These are phyloP conservation scores for Emergomyces africanus DNA, from an alignment of 2,329 filamentous ascomycete species.

Conservation along the genomic window DNA sequence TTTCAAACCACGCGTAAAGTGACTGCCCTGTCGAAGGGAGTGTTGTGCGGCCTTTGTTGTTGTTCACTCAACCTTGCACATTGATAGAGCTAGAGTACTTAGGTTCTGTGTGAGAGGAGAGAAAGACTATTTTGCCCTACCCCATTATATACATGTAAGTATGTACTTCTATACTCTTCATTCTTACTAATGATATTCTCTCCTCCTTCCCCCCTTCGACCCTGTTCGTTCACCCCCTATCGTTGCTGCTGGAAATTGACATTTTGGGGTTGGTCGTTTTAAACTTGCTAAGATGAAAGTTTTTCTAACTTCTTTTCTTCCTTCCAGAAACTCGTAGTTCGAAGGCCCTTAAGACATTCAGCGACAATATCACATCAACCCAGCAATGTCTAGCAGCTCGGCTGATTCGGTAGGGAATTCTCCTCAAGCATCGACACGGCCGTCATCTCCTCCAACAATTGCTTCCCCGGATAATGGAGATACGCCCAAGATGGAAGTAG, in stretches of 20 bases:
- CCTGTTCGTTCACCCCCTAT: background rate
- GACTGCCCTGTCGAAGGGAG: background rate
- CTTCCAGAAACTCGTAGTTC: background rate
- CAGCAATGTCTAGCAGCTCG: conserved; percentile 17
- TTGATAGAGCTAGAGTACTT: background rate
- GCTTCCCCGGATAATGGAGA: conserved; percentile 10
- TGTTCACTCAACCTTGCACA: background rate
- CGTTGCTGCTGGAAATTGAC: background rate
- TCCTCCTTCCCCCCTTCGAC: background rate
- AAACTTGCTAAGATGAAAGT: background rate
- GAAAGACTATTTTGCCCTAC: background rate
- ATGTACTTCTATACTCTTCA: background rate
- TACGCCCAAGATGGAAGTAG: conserved; percentile 6
- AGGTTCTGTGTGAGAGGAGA: background rate
- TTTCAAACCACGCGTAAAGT: conserved; percentile 11
- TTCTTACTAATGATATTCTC: background rate
- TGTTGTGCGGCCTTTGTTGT: background rate
- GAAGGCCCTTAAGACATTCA: background rate
- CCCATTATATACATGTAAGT: background rate
- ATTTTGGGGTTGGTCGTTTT: background rate
- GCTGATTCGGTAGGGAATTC: conserved; percentile 17
- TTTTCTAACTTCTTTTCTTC: background rate
- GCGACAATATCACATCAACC: background rate
- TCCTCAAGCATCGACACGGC: conserved; percentile 18
- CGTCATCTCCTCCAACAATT: conserved; percentile 18